phyloP scores from a whole-genome alignment of 2,329 filamentous ascomycete genomes.

The Diplodia scrobiculata region DNA sequence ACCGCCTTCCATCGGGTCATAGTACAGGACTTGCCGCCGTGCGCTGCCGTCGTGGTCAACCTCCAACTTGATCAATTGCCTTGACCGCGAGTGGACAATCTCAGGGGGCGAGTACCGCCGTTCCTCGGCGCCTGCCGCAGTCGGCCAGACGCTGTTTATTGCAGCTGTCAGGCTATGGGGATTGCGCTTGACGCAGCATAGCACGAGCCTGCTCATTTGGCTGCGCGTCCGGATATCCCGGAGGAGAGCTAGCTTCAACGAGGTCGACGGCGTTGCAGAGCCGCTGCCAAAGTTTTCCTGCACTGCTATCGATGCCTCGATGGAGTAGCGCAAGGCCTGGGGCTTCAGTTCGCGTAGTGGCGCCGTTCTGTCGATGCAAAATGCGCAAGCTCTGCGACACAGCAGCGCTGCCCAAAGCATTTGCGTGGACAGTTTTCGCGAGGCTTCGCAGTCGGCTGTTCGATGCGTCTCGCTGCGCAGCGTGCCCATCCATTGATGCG shows the following conservation, averaged over 20 bases:
- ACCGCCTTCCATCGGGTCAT: conserved; percentile 52
- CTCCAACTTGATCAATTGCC: background rate
- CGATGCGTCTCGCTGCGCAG: conserved; percentile 53
- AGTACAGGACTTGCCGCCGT: conserved; percentile 44
- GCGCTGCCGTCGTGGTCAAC: conserved; percentile 28
- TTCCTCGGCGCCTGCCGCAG: conserved; percentile 34
- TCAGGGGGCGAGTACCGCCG: conserved; percentile 33
- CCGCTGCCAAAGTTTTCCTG: conserved; percentile 53
- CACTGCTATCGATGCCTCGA: conserved; percentile 49
- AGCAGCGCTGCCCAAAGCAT: conserved; percentile 60
- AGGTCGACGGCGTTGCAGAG: conserved; percentile 40
- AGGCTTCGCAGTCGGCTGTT: conserved; percentile 43
- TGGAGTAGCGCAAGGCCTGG: conserved; percentile 36
- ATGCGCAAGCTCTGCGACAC: conserved; percentile 53
- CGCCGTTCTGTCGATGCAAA: background rate
- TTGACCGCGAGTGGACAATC: conserved; percentile 31
- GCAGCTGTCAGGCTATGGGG: conserved; percentile 40
- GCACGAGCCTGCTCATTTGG: conserved; percentile 44
- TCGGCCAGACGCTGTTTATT: conserved; percentile 50
- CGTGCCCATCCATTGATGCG: conserved; percentile 53
- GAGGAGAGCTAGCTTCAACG: conserved; percentile 48
- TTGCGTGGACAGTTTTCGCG: conserved; percentile 49
- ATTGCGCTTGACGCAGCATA: conserved; percentile 40
- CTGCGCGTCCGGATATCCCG: conserved; percentile 53
- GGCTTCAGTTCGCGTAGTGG: background rate